Evolutionary conservation across 176 grass and related monocot genomes (phyloP).

Genomic region (Ensete ventricosum): DNA sequence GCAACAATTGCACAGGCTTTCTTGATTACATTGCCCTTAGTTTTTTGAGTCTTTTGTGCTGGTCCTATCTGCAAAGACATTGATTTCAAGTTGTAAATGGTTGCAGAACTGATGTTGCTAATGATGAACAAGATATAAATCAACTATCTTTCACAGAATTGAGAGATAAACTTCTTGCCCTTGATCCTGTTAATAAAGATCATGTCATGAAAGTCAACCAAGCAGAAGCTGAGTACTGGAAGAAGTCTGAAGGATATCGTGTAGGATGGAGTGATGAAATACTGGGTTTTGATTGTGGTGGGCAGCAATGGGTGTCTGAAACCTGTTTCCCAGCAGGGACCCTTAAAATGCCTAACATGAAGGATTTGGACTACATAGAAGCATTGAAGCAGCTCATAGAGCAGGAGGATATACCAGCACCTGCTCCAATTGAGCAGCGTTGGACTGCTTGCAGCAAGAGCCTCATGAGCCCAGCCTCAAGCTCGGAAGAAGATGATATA

Average conservation of each 20-base stretch:
- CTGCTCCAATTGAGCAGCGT: slow-evolving; percentile 85
- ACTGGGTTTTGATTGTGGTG: slow-evolving; percentile 94
- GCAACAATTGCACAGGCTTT: background rate
- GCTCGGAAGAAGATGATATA: slow-evolving; percentile 59
- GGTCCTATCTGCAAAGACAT: slow-evolving; percentile 15
- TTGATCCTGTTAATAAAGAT: slow-evolving; percentile 72
- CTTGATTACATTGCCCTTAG: background rate
- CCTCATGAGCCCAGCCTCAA: slow-evolving; percentile 70
- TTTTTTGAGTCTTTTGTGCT: background rate
- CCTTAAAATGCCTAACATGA: slow-evolving; percentile 68
- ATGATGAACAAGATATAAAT: slow-evolving; percentile 51
- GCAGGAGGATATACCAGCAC: slow-evolving; percentile 61
- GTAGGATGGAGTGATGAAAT: slow-evolving; percentile 97
- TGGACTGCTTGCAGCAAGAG: slow-evolving; percentile 73
- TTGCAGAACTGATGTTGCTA: slow-evolving; percentile 67
- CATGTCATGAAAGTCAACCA: slow-evolving; percentile 81
- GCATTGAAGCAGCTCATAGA: slow-evolving; percentile 70
- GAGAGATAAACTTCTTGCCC: slow-evolving; percentile 78
- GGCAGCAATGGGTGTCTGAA: slow-evolving; percentile 88
- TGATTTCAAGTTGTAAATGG: slow-evolving; percentile 36
- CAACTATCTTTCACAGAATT: slow-evolving; percentile 74
- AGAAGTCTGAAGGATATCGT: slow-evolving; percentile 86
- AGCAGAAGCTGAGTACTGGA: slow-evolving; percentile 93
- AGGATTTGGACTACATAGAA: slow-evolving; percentile 73
- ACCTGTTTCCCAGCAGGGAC: slow-evolving; percentile 78